These are phyloP conservation scores for Kodamaea sagamina DNA, from an alignment of 805 yeast genomes.

Conservation along the genomic window DNA sequence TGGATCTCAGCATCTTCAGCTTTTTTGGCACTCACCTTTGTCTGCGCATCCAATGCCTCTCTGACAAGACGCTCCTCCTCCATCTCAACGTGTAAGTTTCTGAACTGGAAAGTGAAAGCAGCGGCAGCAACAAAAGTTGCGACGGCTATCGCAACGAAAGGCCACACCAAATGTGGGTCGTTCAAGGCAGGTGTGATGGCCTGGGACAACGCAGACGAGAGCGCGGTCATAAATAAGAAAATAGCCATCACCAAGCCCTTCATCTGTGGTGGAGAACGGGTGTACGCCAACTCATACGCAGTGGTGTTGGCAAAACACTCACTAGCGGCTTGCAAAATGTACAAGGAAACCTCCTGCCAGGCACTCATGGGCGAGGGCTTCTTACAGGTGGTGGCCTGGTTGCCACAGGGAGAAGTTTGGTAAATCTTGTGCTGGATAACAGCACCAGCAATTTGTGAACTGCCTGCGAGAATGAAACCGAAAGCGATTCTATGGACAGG, in stretches of 20 bases:
- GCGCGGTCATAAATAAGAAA: slow-evolving; percentile 44
- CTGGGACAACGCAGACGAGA: slow-evolving; percentile 49
- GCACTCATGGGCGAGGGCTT: slow-evolving; percentile 31
- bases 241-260: slow-evolving; percentile 52
- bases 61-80: slow-evolving; percentile 33
- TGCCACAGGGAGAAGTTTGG: slow-evolving; percentile 54
- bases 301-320: slow-evolving; percentile 55
- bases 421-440: slow-evolving; percentile 50
- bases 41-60: slow-evolving; percentile 16
- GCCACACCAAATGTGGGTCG: slow-evolving; percentile 46
- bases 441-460: slow-evolving; percentile 52
- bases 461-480: slow-evolving; percentile 50
- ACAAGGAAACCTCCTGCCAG: slow-evolving; percentile 29
- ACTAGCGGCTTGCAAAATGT: slow-evolving; percentile 49
- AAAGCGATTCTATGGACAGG: slow-evolving; percentile 47
- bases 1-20: no score
- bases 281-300: slow-evolving; percentile 55
- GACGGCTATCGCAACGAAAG: slow-evolving; percentile 42
- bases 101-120: slow-evolving; percentile 34
- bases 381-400: slow-evolving; percentile 42
- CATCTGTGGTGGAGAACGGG: slow-evolving; percentile 51
- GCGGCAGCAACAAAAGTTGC: slow-evolving; percentile 37
- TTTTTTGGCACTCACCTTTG: no score
- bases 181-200: slow-evolving; percentile 42
- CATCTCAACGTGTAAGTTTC: slow-evolving; percentile 43